phyloP scores from a whole-genome alignment of 1,284 basidiomycete genomes.

The Cryptococcus sp. region DNA sequence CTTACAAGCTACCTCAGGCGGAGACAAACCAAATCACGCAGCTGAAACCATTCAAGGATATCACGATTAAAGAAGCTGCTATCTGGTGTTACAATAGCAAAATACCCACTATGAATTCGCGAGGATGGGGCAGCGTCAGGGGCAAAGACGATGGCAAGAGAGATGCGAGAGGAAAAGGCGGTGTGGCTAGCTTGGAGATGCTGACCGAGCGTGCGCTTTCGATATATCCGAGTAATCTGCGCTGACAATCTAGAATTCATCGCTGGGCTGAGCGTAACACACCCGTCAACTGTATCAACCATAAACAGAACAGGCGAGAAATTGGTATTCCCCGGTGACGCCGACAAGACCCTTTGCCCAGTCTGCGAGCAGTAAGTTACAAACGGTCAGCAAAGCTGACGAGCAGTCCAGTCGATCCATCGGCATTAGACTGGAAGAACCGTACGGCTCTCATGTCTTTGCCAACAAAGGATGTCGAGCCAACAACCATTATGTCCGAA shows the following conservation, averaged over 20 bases:
- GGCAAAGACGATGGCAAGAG: slow-evolving; percentile 50
- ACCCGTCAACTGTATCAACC: slow-evolving; percentile 83
- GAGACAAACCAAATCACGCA: slow-evolving; percentile 46
- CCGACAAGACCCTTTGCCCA: slow-evolving; percentile 53
- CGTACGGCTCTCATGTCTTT: slow-evolving; percentile 66
- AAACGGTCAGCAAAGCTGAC: not conserved
- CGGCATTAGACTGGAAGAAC: slow-evolving; percentile 67
- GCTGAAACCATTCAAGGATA: slow-evolving; percentile 66
- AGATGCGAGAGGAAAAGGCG: slow-evolving; percentile 51
- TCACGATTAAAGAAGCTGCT: slow-evolving; percentile 70
- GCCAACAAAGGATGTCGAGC: slow-evolving; percentile 23
- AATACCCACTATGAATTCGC: slow-evolving; percentile 60
- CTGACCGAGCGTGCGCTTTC: slow-evolving; percentile 63
- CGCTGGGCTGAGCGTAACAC: slow-evolving; percentile 70
- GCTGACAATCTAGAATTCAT: slow-evolving; percentile 63
- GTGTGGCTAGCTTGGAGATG: slow-evolving; percentile 54
- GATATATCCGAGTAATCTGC: too few relatives aligned
- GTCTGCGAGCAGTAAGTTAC: slow-evolving; percentile 66
- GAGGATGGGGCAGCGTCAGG: slow-evolving; percentile 58
- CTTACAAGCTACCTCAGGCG: not conserved
- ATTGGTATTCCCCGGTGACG: slow-evolving; percentile 64
- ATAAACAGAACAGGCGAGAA: slow-evolving; percentile 80
- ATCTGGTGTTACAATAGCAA: slow-evolving; percentile 34
- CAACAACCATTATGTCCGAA: not conserved
- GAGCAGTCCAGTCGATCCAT: slow-evolving; percentile 62